Evolutionary conservation across 371 early-diverging fungal species (phyloP).

Genomic region (Mucor lusitanicus): DNA sequence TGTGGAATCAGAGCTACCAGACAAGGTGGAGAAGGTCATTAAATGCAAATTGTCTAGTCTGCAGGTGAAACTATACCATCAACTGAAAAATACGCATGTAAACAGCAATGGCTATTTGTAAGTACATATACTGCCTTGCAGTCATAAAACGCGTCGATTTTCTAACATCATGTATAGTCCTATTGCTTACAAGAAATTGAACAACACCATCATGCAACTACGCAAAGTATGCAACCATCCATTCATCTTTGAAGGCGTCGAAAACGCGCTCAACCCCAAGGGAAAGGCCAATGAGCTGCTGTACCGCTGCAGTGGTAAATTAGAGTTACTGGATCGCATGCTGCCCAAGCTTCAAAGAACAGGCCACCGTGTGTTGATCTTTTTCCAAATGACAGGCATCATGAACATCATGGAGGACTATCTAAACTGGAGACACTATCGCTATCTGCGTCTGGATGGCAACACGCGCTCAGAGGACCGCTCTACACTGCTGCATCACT

Average conservation of each 20-base stretch:
- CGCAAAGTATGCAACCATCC: conserved; percentile 99
- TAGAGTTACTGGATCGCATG: conserved; percentile 96
- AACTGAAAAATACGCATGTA: conserved; percentile 69
- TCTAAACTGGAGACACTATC: conserved; percentile 72
- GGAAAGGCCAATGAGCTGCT: conserved; percentile 56
- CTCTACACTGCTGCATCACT: conserved; percentile 75
- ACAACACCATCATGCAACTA: conserved; percentile 98
- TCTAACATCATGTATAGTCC: conserved; percentile 38
- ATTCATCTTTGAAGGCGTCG: conserved; percentile 96
- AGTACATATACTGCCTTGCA: too few relatives aligned
- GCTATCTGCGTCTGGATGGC: conserved; percentile 95
- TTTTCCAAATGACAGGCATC: conserved; percentile 99
- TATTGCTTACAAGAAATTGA: conserved; percentile 71
- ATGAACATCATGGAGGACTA: conserved; percentile 98
- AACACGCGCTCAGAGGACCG: conserved; percentile 93
- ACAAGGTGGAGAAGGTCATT: conserved; percentile 97
- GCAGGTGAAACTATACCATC: conserved; percentile 77
- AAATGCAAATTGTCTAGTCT: conserved; percentile 88
- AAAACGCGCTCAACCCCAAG: conserved; percentile 71
- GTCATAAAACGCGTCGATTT: too few relatives aligned
- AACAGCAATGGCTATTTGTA: conserved; percentile 44
- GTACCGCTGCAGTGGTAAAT: conserved; percentile 93
- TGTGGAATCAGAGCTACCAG: conserved; percentile 97
- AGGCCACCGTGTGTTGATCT: conserved; percentile 94
- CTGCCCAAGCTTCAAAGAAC: conserved; percentile 88